Conservation (phyloP, 148 eudicot species). For the Selenicereus undatus region DNA sequence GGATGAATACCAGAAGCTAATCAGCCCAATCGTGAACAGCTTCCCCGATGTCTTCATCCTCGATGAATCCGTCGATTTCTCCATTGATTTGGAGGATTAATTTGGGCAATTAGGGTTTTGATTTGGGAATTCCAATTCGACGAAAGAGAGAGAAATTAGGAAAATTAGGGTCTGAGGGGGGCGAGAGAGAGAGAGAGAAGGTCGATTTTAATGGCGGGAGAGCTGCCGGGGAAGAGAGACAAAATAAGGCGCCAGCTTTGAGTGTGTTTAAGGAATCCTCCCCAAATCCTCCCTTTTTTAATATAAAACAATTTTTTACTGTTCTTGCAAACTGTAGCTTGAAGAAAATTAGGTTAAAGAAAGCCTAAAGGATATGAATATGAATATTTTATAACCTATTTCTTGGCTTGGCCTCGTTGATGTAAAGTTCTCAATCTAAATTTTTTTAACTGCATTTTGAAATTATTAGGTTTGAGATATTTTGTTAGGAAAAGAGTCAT, state of each 20-base stretch:
- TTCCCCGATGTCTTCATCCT: constrained; percentile 45
- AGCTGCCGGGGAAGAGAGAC: background rate
- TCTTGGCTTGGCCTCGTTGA: background rate
- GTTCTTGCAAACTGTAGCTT: background rate
- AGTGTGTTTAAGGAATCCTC: constrained; percentile 11
- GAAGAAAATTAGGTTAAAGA: background rate
- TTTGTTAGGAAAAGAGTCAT: background rate
- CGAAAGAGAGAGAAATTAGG: constrained; percentile 6
- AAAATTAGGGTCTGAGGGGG: constrained; percentile 15
- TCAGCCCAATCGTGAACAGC: constrained; percentile 62
- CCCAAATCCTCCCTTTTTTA: background rate
- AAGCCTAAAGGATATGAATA: background rate
- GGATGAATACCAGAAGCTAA: constrained; percentile 73
- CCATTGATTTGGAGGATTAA: background rate
- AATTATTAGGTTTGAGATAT: too few species aligned
- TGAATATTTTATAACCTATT: background rate
- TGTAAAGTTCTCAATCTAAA: background rate
- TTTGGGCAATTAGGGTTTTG: constrained; percentile 7
- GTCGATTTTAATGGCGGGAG: constrained; percentile 23
- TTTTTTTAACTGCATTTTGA: background rate
- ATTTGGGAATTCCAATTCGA: background rate
- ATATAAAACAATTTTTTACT: background rate
- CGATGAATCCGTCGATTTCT: too few species aligned
- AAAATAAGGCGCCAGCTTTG: constrained; percentile 35
- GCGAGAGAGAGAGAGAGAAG: background rate